A percentile compares a stretch with the other conserved stretches of the same genome.
phyloP scores from a whole-genome alignment of 1,139 yeast genomes.

The Debaryomyces psychrophilus region DNA sequence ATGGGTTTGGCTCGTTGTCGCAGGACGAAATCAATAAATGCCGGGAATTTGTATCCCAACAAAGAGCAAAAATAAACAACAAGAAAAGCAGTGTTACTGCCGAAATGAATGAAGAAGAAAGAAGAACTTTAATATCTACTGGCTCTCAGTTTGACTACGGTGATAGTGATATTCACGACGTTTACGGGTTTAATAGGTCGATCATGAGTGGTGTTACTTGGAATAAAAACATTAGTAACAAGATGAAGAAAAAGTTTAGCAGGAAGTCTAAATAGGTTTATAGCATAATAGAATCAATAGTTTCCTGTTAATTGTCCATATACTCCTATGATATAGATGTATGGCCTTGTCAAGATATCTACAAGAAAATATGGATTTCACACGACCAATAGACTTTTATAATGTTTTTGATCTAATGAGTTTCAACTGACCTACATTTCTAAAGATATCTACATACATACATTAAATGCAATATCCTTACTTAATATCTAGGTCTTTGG shows the following conservation, averaged over 20 bases:
- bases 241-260: slow-evolving; percentile 49
- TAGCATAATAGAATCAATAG: slow-evolving; percentile 12
- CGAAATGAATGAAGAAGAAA: slow-evolving; percentile 45
- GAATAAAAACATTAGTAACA: slow-evolving; percentile 56
- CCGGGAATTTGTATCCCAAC: slow-evolving; percentile 72
- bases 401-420: neutral
- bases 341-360: too few species aligned
- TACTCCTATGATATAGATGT: too few species aligned
- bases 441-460: too few species aligned
- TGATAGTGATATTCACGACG: slow-evolving; percentile 46
- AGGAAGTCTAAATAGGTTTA: slow-evolving; percentile 18
- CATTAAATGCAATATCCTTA: slow-evolving; percentile 39
- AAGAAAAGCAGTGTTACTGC: slow-evolving; percentile 39
- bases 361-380: neutral
- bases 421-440: too few species aligned
- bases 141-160: slow-evolving; percentile 17
- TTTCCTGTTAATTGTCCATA: too few species aligned
- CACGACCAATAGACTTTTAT: neutral
- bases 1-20: slow-evolving; percentile 67
- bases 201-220: slow-evolving; percentile 60
- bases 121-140: slow-evolving; percentile 34
- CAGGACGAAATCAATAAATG: slow-evolving; percentile 83
- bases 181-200: slow-evolving; percentile 53
- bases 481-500: slow-evolving; percentile 45
- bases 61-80: slow-evolving; percentile 48